phyloP scores from a whole-genome alignment of 2,329 filamentous ascomycete genomes.

The Xylaria sp. region DNA sequence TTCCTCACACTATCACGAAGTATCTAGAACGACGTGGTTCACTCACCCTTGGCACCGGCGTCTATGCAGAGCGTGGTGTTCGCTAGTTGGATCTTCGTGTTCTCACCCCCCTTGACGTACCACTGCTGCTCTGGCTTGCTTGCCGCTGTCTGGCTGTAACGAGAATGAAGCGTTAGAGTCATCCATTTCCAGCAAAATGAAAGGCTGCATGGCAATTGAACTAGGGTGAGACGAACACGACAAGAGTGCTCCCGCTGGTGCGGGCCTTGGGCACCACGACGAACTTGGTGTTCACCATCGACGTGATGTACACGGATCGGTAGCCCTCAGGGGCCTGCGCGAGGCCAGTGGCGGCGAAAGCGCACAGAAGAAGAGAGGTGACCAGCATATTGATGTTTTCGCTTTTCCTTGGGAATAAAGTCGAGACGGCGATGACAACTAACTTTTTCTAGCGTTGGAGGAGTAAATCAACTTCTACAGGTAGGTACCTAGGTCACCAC shows the following conservation, averaged over 20 bases:
- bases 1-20: neutral
- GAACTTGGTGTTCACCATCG: conserved; percentile 55
- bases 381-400: conserved; percentile 46
- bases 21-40: neutral
- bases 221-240: conserved; percentile 49
- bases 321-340: conserved; percentile 54
- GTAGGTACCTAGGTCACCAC: conserved; percentile 11
- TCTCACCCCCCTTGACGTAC: conserved; percentile 52
- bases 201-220: neutral
- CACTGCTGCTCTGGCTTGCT: conserved; percentile 55
- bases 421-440: neutral
- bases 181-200: neutral
- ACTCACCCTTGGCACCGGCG: conserved; percentile 51
- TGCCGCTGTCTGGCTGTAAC: conserved; percentile 48
- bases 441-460: neutral
- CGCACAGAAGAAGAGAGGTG: conserved; percentile 46
- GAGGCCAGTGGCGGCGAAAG: conserved; percentile 51
- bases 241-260: conserved; percentile 49
- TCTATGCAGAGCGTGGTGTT: conserved; percentile 56
- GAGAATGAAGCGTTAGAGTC: conserved; percentile 6
- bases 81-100: conserved; percentile 53
- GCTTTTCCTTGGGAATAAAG: conserved; percentile 29
- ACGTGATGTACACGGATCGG: conserved; percentile 54
- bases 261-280: conserved; percentile 53
- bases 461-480: conserved; percentile 13